A percentile compares a stretch with the other conserved stretches of the same genome.
phyloP scores from a whole-genome alignment of 345 rosid species.

The Excoecaria agallocha region DNA sequence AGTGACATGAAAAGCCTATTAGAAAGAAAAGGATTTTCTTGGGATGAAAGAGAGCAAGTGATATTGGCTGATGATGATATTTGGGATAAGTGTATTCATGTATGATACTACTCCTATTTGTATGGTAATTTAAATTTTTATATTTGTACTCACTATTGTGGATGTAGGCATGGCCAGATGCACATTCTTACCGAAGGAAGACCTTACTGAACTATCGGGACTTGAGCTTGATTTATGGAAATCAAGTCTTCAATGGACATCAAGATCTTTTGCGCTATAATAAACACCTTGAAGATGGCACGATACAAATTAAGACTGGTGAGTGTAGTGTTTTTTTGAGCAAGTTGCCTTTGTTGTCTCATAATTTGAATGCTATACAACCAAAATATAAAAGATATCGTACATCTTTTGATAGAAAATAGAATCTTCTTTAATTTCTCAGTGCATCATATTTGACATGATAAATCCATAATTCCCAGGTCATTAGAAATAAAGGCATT shows the following conservation, averaged over 20 bases:
- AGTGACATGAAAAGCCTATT: slow-evolving; percentile 34
- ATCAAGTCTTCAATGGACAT: slow-evolving; percentile 25
- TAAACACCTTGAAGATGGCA: slow-evolving; percentile 22
- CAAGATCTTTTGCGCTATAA: slow-evolving; percentile 14
- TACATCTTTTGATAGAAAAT: background rate
- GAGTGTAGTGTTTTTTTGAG: slow-evolving; percentile 12
- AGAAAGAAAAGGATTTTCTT: slow-evolving; percentile 41
- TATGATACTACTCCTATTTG: slow-evolving; percentile 15
- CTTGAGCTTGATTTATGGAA: slow-evolving; percentile 39
- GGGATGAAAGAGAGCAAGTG: slow-evolving; percentile 43
- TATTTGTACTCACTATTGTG: slow-evolving; percentile 8
- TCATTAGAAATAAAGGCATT: background rate
- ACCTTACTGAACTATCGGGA: slow-evolving; percentile 41
- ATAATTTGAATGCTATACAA: background rate
- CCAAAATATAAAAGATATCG: background rate
- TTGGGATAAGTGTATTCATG: slow-evolving; percentile 46
- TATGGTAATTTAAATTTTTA: slow-evolving; percentile 8
- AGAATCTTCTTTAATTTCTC: background rate
- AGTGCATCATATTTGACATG: background rate
- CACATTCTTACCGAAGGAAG: slow-evolving; percentile 34
- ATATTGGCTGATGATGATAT: slow-evolving; percentile 38
- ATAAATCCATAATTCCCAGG: background rate
- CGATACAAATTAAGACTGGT: slow-evolving; percentile 21
- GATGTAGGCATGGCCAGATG: slow-evolving; percentile 41
- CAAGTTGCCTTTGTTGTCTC: background rate